Percentiles rank a stretch among this genome's conserved stretches.
Conservation (phyloP, 495 filamentous ascomycete species). For the Podospora fimiseda region DNA sequence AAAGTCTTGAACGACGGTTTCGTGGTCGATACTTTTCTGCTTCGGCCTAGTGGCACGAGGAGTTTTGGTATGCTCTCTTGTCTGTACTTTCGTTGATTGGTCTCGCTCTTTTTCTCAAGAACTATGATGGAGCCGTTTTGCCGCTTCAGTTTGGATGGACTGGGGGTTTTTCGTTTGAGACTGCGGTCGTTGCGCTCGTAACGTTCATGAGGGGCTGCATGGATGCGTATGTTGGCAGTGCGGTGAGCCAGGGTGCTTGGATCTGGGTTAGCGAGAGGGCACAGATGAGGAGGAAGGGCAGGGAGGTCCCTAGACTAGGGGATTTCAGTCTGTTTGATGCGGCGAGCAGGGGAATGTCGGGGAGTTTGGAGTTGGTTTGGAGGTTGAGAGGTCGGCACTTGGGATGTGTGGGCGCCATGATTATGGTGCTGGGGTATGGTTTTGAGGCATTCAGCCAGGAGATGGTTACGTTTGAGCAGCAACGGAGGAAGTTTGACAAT, state of each 20-base stretch:
- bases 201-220: constrained; percentile 28
- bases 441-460: constrained; percentile 35
- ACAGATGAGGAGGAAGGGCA: constrained; percentile 18
- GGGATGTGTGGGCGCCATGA: constrained; percentile 31
- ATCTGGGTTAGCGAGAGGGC: constrained; percentile 29
- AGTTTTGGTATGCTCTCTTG: constrained; percentile 27
- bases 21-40: neutral
- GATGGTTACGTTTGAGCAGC: constrained; percentile 32
- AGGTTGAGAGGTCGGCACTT: constrained; percentile 30
- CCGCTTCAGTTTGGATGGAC: constrained; percentile 18
- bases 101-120: constrained; percentile 21
- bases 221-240: constrained; percentile 27
- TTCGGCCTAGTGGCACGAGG: constrained; percentile 30
- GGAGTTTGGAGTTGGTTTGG: constrained; percentile 27
- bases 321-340: constrained; percentile 36
- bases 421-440: constrained; percentile 28
- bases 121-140: constrained; percentile 24
- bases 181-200: constrained; percentile 30
- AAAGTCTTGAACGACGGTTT: neutral
- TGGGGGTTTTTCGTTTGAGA: constrained; percentile 22
- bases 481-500: constrained; percentile 11
- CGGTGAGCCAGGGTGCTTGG: constrained; percentile 34
- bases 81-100: constrained; percentile 19
- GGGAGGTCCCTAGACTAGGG: constrained; percentile 20
- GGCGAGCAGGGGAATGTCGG: constrained; percentile 29